A percentile compares a stretch with the other conserved stretches of the same genome.
Conservation (phyloP, 495 filamentous ascomycete genomes). For the Venustampulla echinocandica region DNA sequence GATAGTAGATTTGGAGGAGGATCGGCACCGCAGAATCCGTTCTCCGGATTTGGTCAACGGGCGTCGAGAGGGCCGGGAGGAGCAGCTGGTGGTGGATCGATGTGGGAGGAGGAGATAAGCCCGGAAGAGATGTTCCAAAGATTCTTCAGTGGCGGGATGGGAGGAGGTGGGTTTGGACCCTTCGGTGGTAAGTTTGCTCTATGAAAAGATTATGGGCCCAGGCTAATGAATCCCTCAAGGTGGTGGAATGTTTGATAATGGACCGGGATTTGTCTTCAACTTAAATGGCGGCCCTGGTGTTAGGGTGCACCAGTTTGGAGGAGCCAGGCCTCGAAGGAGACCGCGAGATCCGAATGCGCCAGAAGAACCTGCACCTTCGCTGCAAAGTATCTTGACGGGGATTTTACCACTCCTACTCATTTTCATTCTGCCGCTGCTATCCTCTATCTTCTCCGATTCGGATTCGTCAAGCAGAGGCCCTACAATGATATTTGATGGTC, state of each 20-base stretch:
- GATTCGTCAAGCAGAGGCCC: constrained; percentile 56
- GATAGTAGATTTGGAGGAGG: constrained; percentile 64
- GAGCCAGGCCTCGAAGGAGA: constrained; percentile 55
- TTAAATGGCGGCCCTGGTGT: constrained; percentile 75
- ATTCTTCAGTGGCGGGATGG: constrained; percentile 79
- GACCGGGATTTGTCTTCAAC: constrained; percentile 86
- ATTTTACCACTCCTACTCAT: constrained; percentile 81
- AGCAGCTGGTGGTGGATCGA: constrained; percentile 46
- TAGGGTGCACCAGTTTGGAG: constrained; percentile 81
- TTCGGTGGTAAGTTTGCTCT: constrained; percentile 41
- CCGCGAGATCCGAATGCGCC: constrained; percentile 54
- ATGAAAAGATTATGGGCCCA: constrained; percentile 1
- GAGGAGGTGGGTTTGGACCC: constrained; percentile 47
- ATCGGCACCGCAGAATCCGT: constrained; percentile 49
- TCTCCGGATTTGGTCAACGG: constrained; percentile 57
- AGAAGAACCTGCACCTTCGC: constrained; percentile 41
- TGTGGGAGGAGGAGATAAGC: constrained; percentile 86
- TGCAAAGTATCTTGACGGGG: constrained; percentile 47
- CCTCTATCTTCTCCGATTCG: constrained; percentile 62
- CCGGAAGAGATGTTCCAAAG: constrained; percentile 94
- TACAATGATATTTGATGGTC: constrained; percentile 58
- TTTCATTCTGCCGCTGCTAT: constrained; percentile 79
- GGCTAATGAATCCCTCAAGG: constrained; percentile 26
- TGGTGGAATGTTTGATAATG: constrained; percentile 53
- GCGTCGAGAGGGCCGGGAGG: constrained; percentile 35